phyloP scores from a whole-genome alignment of 2,329 filamentous ascomycete species.

The Trichoderma gracile region DNA sequence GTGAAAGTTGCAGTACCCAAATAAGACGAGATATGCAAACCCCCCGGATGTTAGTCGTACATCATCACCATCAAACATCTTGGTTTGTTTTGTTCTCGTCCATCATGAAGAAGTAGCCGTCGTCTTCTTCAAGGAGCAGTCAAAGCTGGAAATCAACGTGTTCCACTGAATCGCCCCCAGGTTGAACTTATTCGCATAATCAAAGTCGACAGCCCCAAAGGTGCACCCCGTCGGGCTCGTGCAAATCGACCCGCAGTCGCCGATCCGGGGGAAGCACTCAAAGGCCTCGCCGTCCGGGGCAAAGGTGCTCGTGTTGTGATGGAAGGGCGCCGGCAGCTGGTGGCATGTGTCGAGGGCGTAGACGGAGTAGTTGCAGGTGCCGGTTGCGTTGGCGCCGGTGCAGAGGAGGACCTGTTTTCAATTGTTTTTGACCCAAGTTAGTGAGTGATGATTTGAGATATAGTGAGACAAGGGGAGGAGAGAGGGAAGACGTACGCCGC shows the following conservation, averaged over 20 bases:
- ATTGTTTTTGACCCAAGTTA: neutral
- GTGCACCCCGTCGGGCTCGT: constrained; percentile 55
- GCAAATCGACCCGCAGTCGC: constrained; percentile 48
- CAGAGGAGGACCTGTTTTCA: constrained; percentile 51
- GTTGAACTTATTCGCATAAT: constrained; percentile 50
- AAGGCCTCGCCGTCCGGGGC: constrained; percentile 53
- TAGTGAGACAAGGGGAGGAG: neutral
- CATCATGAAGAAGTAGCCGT: neutral
- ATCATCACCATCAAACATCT: neutral
- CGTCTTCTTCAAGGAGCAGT: constrained; percentile 31
- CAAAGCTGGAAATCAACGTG: constrained; percentile 40
- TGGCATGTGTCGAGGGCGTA: constrained; percentile 48
- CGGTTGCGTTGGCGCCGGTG: constrained; percentile 52
- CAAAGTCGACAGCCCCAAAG: constrained; percentile 49
- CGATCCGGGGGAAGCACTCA: constrained; percentile 48
- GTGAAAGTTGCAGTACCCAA: too few species aligned
- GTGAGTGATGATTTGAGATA: neutral
- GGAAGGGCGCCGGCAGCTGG: constrained; percentile 46
- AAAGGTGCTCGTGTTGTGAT: constrained; percentile 50
- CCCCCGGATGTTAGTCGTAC: too few species aligned
- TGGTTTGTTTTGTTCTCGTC: too few species aligned
- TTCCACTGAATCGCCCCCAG: constrained; percentile 50
- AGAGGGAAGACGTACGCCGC: constrained; percentile 46
- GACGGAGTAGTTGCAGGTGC: constrained; percentile 46
- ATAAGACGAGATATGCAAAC: too few species aligned